Base-by-base conservation (phyloP, 768 basidiomycete species). In the Holtermanniella nyarrowii region DNA sequence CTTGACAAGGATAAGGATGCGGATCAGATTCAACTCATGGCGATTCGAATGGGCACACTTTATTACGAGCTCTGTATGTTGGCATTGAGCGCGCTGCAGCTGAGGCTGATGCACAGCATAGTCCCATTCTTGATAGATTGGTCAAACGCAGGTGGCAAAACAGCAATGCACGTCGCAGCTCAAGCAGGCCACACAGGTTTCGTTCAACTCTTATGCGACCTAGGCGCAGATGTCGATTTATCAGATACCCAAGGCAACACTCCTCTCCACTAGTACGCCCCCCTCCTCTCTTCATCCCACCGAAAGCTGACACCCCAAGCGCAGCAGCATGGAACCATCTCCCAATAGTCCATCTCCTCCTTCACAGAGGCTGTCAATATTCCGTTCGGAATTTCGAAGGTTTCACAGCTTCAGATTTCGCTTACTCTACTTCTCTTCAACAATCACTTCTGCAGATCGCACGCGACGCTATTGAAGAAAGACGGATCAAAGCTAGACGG, bases 241-340 rank as follows among this genome's bases (percentile, higher is more conserved):
- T 77, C 89, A 11, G 91, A 96, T 74, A 82, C 88, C 55, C 81
- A 85, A 73, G 91, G 91, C 43, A 93, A 95, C 62, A 87, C 88
- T 0, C 82, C 91, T 26, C 73, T 96, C 49, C 91, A 96, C 71
- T 90, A 90, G 88, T 91, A 67, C 73, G 86, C 75, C 26, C 3
- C n/a, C 26, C 46, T 50, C 26, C 25, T 47, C 86, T 18, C 88
- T 86, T 86, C 84, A 84, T 37, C 84, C 88, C 65, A 76, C 88
- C 63, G 76, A 84, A n/a, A 48, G 86, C 87, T 61, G 61, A 83
- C 74, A 40, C 14, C 14, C 21, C 88, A 48, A 59, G 58, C 41
- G 72, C 70, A 1, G 57, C 59, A 11, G 72, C 72, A 1, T 73
- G 68, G 66, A 68, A 68, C 22, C 66, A 73, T 49, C 26, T 70